phyloP scores from a whole-genome alignment of 305 asterid genomes.

The Striga hermonthica region DNA sequence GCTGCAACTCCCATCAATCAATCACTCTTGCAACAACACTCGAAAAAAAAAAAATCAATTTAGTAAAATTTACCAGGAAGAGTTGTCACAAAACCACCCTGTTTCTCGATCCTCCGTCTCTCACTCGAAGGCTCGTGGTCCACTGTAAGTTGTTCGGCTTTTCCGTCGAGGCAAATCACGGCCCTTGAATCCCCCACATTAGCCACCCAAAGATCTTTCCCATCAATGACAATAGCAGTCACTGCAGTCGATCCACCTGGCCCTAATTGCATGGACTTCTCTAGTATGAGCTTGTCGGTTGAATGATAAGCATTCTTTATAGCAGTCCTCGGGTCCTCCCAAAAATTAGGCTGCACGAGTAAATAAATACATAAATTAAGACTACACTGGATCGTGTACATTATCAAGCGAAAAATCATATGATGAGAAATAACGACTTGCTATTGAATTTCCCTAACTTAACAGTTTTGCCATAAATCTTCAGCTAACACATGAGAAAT shows the following conservation, averaged over 20 bases:
- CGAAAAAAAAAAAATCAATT: background rate
- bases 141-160: conserved; percentile 68
- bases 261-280: conserved; percentile 66
- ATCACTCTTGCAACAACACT: conserved; percentile 12
- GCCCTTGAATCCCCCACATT: conserved; percentile 89
- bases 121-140: conserved; percentile 79
- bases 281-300: conserved; percentile 65
- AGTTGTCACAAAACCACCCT: conserved; percentile 78
- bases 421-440: too few species aligned
- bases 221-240: conserved; percentile 79
- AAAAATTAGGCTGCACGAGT: conserved; percentile 59
- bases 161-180: conserved; percentile 54
- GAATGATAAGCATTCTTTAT: conserved; percentile 60
- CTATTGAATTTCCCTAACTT: too few species aligned
- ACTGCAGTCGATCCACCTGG: conserved; percentile 97
- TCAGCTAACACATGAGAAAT: too few species aligned
- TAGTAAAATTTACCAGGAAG: conserved; percentile 57
- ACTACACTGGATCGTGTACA: too few species aligned
- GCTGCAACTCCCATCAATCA: too few species aligned
- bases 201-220: conserved; percentile 82
- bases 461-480: too few species aligned
- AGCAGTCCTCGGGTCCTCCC: conserved; percentile 67
- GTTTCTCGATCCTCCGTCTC: conserved; percentile 65
- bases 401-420: too few species aligned
- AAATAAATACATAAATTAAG: too few species aligned